Conservation (phyloP, 768 basidiomycete genomes). For the Pleurotus tuoliensis region DNA sequence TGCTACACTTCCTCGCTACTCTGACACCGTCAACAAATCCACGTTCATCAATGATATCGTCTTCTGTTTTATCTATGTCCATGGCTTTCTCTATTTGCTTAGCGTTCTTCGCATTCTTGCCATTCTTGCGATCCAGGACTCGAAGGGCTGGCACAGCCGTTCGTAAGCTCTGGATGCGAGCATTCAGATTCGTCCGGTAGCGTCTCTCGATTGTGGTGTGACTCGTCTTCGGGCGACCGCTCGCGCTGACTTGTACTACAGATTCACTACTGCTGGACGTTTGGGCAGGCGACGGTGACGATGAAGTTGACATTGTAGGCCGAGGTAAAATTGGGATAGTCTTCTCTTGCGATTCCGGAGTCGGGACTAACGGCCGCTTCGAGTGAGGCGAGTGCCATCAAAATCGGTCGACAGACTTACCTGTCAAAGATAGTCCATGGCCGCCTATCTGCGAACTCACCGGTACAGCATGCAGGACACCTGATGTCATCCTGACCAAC, state of each 20-base stretch:
- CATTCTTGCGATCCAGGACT: conserved; percentile 62
- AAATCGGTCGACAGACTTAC: conserved; percentile 14
- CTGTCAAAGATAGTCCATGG: conserved; percentile 17
- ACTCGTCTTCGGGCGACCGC: conserved; percentile 70
- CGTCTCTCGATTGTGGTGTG: conserved; percentile 88
- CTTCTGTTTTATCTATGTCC: conserved; percentile 28
- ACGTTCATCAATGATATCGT: conserved; percentile 71
- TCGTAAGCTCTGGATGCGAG: conserved; percentile 76
- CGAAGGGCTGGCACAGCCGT: conserved; percentile 82
- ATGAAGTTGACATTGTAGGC: conserved; percentile 29
- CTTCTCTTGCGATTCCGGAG: conserved; percentile 22
- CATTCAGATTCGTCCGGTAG: conserved; percentile 86
- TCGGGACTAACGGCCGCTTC: conserved; percentile 5
- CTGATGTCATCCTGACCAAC: conserved; percentile 49
- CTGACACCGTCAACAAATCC: conserved; percentile 92
- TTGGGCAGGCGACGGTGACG: conserved; percentile 13
- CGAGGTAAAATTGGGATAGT: conserved; percentile 35
- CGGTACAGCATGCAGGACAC: conserved; percentile 50
- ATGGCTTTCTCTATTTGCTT: conserved; percentile 25
- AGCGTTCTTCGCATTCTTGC: conserved; percentile 41
- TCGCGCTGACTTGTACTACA: conserved; percentile 15
- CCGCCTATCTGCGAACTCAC: conserved; percentile 32
- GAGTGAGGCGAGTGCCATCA: neutral
- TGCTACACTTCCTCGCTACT: conserved; percentile 86
- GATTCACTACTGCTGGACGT: conserved; percentile 12